Evolutionary conservation across 495 filamentous ascomycete genomes (phyloP), one percentile per base, ranked within the genome.

Genomic region (Aspergillus cavernicola): DNA sequence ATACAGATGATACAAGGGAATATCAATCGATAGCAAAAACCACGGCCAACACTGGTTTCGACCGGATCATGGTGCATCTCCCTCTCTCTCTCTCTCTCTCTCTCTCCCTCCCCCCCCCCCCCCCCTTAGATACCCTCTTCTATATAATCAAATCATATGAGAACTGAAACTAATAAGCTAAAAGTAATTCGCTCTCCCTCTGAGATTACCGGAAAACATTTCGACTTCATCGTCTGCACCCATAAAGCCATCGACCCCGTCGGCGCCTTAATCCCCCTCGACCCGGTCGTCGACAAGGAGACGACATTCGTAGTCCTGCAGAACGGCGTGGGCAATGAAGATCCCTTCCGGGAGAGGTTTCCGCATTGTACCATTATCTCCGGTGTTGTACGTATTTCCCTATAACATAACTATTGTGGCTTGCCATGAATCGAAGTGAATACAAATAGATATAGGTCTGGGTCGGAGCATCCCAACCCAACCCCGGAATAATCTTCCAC

Each of bases 301-400:
- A 70, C 68, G 1, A 67, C 68, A 0, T 78, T 88, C 52, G 81
- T 88, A 16, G 68, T 88, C 28, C 82, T 87, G 44, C 85, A 88
- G 54, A 88, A 88, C 64, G 85, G 85, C 22, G 76, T 88, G 9
- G 85, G 85, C 22, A 83, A 87, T 22, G 85, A 88, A 52, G 77
- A 77, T 10, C 75, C 83, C 0, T 85, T 85, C 65, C 74, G 80
- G 26, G 64, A 63, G 39, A 67, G 75, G 8, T 87, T 83, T 50
- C 81, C 83, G 0, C 8, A 55, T 9, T 74, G 63, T 9, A 75
- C 79, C 0, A 82, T 87, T 45, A 61, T 87, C 20, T 84, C 76
- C 31, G 84, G 78, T 45, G 84, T 87, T 47, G 70, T 71, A 56
- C 16, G 66, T 50, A 12, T 15, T 15, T 40, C 6, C 11, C 20